Evolutionary conservation across 805 yeast genomes (phyloP).

Genomic region (Zygosaccharomyces lentus): DNA sequence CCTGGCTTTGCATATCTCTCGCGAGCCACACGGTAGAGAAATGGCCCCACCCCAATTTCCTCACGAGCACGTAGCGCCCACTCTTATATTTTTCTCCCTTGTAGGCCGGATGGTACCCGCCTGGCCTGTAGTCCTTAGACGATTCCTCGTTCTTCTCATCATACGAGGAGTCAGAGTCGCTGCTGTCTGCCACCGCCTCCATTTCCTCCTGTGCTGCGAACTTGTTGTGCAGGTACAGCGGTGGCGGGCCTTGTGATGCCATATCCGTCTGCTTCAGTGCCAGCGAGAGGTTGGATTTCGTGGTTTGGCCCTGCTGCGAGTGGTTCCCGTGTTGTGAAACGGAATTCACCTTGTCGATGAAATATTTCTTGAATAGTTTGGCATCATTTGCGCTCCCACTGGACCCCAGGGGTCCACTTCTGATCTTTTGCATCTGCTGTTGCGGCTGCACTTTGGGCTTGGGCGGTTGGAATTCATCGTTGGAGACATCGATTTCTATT

Average conservation of each 20-base stretch:
- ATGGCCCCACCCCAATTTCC: constrained; percentile 99
- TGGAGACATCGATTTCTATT: constrained; percentile 4
- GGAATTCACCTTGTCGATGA: constrained; percentile 9
- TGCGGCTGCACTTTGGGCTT: constrained; percentile 1
- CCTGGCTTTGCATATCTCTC: constrained; percentile 43
- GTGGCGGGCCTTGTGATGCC: background rate
- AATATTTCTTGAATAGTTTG: constrained; percentile 11
- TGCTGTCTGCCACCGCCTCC: constrained; percentile 26
- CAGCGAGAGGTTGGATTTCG: constrained; percentile 26
- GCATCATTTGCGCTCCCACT: constrained; percentile 7
- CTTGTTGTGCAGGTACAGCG: constrained; percentile 13
- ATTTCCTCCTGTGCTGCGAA: constrained; percentile 15
- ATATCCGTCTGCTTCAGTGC: constrained; percentile 18
- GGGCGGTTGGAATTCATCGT: constrained; percentile 3
- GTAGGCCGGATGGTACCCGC: constrained; percentile 94
- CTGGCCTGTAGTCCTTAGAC: constrained; percentile 75
- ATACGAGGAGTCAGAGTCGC: constrained; percentile 36
- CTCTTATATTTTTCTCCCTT: constrained; percentile 82
- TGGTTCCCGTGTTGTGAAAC: background rate
- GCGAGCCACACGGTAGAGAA: constrained; percentile 96
- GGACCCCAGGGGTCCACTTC: background rate
- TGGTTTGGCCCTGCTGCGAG: constrained; percentile 5
- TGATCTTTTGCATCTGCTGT: constrained; percentile 1
- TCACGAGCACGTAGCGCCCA: constrained; percentile 68
- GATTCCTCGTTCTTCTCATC: constrained; percentile 72